phyloP scores from a whole-genome alignment of 1,284 basidiomycete species.

The Termitomyces sp. region DNA sequence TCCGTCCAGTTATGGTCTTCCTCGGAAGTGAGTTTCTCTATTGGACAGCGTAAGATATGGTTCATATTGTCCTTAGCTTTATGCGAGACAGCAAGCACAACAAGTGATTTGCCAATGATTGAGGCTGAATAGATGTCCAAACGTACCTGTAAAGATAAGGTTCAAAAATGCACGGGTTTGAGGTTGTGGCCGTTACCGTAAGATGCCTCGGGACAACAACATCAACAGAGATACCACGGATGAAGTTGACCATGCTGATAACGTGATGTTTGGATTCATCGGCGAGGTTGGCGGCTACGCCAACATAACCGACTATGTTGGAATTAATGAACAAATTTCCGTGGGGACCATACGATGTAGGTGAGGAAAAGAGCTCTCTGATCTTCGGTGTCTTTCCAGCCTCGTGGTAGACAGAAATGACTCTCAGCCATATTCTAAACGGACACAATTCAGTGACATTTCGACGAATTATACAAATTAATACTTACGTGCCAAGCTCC shows the following conservation, averaged over 20 bases:
- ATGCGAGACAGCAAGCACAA: background rate
- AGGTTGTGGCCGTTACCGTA: background rate
- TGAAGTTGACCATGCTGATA: background rate
- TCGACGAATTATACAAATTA: too few species aligned
- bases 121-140: background rate
- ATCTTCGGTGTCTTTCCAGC: background rate
- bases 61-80: background rate
- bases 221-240: background rate
- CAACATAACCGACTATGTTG: background rate
- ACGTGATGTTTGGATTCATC: too few species aligned
- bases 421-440: background rate
- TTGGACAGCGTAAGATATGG: slow-evolving; percentile 1
- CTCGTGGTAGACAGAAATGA: background rate
- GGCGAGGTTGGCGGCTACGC: too few species aligned
- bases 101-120: background rate
- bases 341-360: too few species aligned
- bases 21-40: background rate
- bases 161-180: background rate
- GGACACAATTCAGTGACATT: background rate
- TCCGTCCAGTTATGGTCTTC: background rate
- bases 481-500: too few species aligned
- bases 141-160: background rate
- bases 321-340: background rate
- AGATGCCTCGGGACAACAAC: background rate
- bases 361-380: background rate